phyloP scores from a whole-genome alignment of 116 monocot genomes.

The Posidonia oceanica region DNA sequence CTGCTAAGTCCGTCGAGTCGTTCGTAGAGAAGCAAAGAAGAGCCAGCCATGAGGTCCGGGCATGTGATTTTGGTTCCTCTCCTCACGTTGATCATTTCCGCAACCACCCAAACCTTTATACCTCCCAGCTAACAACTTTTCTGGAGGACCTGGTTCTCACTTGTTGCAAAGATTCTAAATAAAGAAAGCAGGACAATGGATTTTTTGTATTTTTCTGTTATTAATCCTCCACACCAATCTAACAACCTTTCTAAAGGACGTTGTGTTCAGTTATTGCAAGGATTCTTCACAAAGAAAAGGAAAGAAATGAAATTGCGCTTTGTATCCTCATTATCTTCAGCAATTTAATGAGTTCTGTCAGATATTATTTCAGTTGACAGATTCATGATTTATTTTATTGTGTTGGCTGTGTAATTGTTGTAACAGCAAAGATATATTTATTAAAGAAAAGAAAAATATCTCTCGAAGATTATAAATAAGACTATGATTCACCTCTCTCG shows the following conservation, averaged over 20 bases:
- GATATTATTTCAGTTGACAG: background rate
- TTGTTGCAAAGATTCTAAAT: slow-evolving; percentile 23
- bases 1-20: slow-evolving; percentile 65
- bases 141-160: slow-evolving; percentile 57
- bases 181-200: background rate
- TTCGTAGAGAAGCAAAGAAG: slow-evolving; percentile 60
- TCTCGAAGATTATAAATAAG: too few species aligned
- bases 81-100: slow-evolving; percentile 97
- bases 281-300: too few species aligned
- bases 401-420: too few species aligned
- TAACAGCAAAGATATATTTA: too few species aligned
- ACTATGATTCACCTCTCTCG: too few species aligned
- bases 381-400: background rate
- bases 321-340: background rate
- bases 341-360: background rate
- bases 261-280: too few species aligned
- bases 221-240: background rate
- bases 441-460: too few species aligned
- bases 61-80: slow-evolving; percentile 72
- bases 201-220: background rate
- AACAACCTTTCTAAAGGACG: too few species aligned
- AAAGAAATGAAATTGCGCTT: background rate
- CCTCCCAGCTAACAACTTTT: slow-evolving; percentile 65
- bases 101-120: slow-evolving; percentile 60
- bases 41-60: slow-evolving; percentile 70